phyloP scores from a whole-genome alignment of 441 rosid species.

The Populus trichocarpa region DNA sequence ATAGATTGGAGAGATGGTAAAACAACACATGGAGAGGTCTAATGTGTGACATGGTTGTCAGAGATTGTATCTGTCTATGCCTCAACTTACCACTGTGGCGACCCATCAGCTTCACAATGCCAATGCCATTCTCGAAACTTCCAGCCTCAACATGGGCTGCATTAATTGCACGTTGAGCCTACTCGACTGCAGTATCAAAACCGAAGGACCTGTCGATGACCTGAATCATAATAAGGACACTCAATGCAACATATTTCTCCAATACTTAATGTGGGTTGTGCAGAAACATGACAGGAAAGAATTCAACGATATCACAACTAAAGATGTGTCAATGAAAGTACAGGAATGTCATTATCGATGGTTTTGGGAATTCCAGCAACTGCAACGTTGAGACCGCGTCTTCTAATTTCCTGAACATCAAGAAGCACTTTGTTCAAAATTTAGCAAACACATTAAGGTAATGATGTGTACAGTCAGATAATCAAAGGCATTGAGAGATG shows the following conservation, averaged over 20 bases:
- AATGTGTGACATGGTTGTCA: not conserved
- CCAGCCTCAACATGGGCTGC: conserved; percentile 85
- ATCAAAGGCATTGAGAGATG: not conserved
- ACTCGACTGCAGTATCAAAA: conserved; percentile 86
- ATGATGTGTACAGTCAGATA: not conserved
- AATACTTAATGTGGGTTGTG: not conserved
- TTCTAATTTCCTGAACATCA: conserved; percentile 54
- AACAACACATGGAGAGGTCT: not conserved
- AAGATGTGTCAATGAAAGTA: conserved; percentile 20
- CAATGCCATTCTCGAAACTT: conserved; percentile 73
- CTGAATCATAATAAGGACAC: conserved; percentile 32
- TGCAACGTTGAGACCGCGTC: conserved; percentile 70
- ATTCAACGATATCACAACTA: conserved; percentile 9
- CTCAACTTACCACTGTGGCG: conserved; percentile 58
- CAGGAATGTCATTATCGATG: conserved; percentile 81
- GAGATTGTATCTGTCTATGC: conserved; percentile 1
- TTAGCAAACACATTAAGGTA: not conserved
- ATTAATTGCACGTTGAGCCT: conserved; percentile 85
- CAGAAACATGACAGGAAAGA: not conserved
- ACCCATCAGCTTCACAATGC: conserved; percentile 86
- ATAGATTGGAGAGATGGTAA: not conserved
- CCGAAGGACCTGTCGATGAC: conserved; percentile 87
- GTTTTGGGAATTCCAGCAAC: conserved; percentile 83
- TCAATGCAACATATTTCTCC: conserved; percentile 8
- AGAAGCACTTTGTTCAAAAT: not conserved